Base-by-base conservation (phyloP, 805 yeast genomes). In the Starmera caribaea region DNA sequence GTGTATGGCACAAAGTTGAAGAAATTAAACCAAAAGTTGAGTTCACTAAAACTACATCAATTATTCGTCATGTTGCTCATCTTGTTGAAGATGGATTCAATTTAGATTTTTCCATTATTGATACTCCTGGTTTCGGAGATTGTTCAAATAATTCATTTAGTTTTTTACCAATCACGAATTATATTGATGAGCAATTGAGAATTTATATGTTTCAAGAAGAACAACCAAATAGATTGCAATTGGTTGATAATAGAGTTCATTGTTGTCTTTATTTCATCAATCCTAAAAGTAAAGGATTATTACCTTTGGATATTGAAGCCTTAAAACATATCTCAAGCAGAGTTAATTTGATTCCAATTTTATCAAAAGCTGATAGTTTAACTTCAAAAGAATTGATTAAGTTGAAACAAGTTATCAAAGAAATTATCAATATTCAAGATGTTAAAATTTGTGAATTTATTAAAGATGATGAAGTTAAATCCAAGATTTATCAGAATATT, bases 211-310 rank as follows among this genome's bases (percentile, higher is more conserved):
- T 76, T 45, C 95, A 85, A 63, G 87, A 82, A 51, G 84, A 76
- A 56, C 89, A 81, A 58, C 89, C 89, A 12, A 60, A 70, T 46
- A 71, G 90, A 40, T 38, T 46, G 44, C 58, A 61, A 51, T 66
- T 68, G 41, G 49, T 53, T 11, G 96, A 89, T 54, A 63, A 71
- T 47, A 71, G 95, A 40, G 80, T 90, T 32, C 96, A 90, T 63
- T 84, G 79, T 30, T 87, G 96, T 56, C 58, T 90, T 35, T 90
- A 87, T 63, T 84, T 90, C 56, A 67, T 90, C 39, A 70, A 76
- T 6, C 90, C 95, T 0, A 68, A 79, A 5, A 76, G 79, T 32
- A 73, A 69, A 44, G 73, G 79, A 3, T 58, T 85, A 41, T 68
- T 71, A 40, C 75, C 81, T 8, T 63, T 81, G 39, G 96, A 89